Percentiles rank a stretch among this genome's conserved stretches.
Conservation (phyloP, 345 rosid genomes). For the Melastoma malabathricum region DNA sequence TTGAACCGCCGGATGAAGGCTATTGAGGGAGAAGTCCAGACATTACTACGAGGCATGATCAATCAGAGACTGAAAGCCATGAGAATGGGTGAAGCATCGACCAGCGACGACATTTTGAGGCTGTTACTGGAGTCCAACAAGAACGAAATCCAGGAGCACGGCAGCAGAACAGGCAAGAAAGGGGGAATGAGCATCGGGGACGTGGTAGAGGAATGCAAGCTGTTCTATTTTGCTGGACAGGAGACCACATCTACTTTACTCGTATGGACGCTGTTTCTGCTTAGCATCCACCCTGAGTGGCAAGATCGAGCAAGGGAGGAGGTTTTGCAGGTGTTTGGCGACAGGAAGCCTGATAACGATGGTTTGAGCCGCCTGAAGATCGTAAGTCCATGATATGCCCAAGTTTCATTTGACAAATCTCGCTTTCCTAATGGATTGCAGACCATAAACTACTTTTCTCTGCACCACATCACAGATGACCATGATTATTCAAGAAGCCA, state of each 20-base stretch:
- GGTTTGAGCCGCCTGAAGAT: conserved; percentile 32
- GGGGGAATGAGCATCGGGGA: conserved; percentile 24
- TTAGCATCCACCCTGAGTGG: conserved; percentile 42
- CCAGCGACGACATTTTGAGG: conserved; percentile 23
- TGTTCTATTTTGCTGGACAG: conserved; percentile 54
- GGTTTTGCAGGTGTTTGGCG: conserved; percentile 33
- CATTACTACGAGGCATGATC: conserved; percentile 21
- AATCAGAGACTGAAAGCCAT: conserved; percentile 21
- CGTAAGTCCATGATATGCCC: conserved; percentile 14
- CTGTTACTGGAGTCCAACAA: conserved; percentile 35
- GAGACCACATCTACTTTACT: conserved; percentile 45
- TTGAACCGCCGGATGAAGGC: conserved; percentile 25
- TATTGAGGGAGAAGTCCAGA: conserved; percentile 15
- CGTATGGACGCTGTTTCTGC: conserved; percentile 43
- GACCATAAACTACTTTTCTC: too few species aligned
- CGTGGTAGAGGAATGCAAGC: conserved; percentile 48
- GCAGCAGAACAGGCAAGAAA: conserved; percentile 5
- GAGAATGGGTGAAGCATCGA: conserved; percentile 15
- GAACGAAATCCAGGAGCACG: conserved; percentile 15
- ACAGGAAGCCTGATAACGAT: conserved; percentile 12
- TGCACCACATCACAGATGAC: not conserved
- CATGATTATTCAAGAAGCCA: conserved; percentile 7
- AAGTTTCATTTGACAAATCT: too few species aligned
- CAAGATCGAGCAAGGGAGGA: conserved; percentile 50
- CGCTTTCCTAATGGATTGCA: too few species aligned